Base-by-base conservation (phyloP, 805 yeast species). In the Zygosaccharomyces bisporus region DNA sequence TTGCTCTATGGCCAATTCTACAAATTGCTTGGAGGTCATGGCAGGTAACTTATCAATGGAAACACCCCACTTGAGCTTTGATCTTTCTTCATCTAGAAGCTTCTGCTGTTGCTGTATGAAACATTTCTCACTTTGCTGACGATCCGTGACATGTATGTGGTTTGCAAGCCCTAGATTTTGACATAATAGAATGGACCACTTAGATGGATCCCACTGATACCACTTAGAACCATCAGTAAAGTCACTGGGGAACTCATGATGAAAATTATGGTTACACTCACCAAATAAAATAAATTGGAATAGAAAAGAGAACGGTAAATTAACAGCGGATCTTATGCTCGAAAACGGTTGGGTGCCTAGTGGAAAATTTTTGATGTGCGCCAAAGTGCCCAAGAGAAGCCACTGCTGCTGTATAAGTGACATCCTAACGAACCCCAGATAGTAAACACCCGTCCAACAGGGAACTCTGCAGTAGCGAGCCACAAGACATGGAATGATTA, bases 231-330 rank as follows among this genome's bases (percentile, higher is more conserved):
- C 86, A 53, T 81, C 81, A 49, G 96, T 74, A 68, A 83, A 89
- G 66, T 90, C 97, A 51, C 84, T 81, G 4, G 96, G 95, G 66
- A 90, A 90, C 68, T 88, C 96, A 69, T 91, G 96, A 69, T 90
- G 98, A 70, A 85, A 91, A 68, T 89, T 90, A 65, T 88, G 95
- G 66, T 80, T 80, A 4, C 95, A 91, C 67, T 90, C 96, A 9
- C 98, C 98, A 59, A 84, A 80, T 0, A 96, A 83, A 12, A 86
- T 71, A 12, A 79, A 59, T 17, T 81, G 80, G 19, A 81, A 75
- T 38, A 78, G 62, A 13, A 81, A 37, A 3, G 56, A 49, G 45
- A 79, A 59, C 74, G 55, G 52, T 21, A 52, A 88, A 71, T 79
- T 86, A 60, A 76, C 75, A 55, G 80, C 91, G 46, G 95, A 78